Evolutionary conservation across 805 yeast genomes (phyloP), one percentile per base, ranked within the genome.

Genomic region (Starmerella vaccinii): DNA sequence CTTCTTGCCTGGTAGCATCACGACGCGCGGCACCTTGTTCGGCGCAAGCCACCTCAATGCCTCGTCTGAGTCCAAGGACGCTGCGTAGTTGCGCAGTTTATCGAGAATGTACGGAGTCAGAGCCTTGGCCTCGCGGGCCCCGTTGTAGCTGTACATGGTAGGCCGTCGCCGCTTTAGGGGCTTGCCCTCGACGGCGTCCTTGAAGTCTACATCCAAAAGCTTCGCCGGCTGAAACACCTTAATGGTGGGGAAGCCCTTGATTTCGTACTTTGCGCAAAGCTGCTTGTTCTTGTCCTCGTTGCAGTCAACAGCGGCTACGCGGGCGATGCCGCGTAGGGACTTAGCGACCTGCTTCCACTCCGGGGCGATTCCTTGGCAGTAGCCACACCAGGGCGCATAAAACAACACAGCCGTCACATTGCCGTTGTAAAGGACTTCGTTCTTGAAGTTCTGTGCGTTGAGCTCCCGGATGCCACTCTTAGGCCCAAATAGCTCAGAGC

Each of bases 321-420:
- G 62, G 10, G 66, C 74, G 16, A 67, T 57, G 6, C 69, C 71
- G 26, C 76, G 74, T 6, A 84, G 69, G 26, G 68, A 65, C 47
- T 76, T 76, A 6, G 84, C 94, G 13, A 81, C 77, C 61, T 81
- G 81, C 45, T 71, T 69, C 65, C 73, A 82, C 1, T 77, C 78
- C 3, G 83, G 81, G 52, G 79, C 76, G 46, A 90, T 69, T 51
- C 78, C 75, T 73, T 89, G 87, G 76, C 97, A 89, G 71, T 89
- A 92, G 16, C 96, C 96, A 75, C 97, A 89, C 97, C 97, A 90
- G 65, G 97, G 94, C 45, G 97, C 97, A 65, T 85, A 89, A 71
- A 89, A 90, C 72, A 86, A 84, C 50, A 90, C 95, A 51, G 89
- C 59, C 1, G 95, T 68, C 1, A 95, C 83, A 60, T 86, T 83